These are phyloP conservation scores for Coemansia sp. DNA, from an alignment of 192 early-diverging fungal genomes.

Conservation along the genomic window DNA sequence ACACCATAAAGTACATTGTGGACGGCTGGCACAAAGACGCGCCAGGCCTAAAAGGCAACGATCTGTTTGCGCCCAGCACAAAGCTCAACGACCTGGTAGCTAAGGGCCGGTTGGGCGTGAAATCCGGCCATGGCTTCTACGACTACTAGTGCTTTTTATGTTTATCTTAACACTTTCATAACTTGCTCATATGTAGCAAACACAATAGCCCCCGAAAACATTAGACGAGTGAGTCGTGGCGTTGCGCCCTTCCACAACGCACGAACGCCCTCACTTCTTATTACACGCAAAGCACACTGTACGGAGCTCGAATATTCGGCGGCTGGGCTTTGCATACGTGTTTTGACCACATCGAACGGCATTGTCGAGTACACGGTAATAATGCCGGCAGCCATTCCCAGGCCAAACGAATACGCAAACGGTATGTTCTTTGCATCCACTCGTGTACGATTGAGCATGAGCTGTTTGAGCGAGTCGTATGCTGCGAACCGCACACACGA, in stretches of 20 bases:
- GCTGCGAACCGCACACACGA: constrained; percentile 88
- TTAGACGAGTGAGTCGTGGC: constrained; percentile 79
- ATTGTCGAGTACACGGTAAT: constrained; percentile 96
- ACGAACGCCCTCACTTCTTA: constrained; percentile 71
- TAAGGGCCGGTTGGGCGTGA: constrained; percentile 78
- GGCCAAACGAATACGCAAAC: constrained; percentile 61
- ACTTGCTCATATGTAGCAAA: constrained; percentile 55
- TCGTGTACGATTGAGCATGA: constrained; percentile 9
- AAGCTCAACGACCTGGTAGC: constrained; percentile 73
- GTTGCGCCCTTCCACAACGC: constrained; percentile 97
- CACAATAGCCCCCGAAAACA: constrained; percentile 56
- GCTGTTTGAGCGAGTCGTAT: constrained; percentile 78
- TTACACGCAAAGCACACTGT: constrained; percentile 72
- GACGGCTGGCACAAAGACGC: constrained; percentile 91
- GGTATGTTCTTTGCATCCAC: constrained; percentile 38
- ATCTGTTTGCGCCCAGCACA: constrained; percentile 69
- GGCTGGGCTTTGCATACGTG: constrained; percentile 87
- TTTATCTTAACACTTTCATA: constrained; percentile 38
- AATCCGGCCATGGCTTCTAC: constrained; percentile 86
- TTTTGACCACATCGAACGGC: constrained; percentile 98
- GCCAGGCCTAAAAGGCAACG: constrained; percentile 70
- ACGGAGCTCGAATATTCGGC: constrained; percentile 74
- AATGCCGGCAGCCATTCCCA: constrained; percentile 84
- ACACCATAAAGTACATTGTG: constrained; percentile 94
- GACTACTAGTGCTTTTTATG: constrained; percentile 54